These are phyloP conservation scores for Ceratocystis cubensis DNA, from an alignment of 2,329 filamentous ascomycete genomes.

Conservation along the genomic window DNA sequence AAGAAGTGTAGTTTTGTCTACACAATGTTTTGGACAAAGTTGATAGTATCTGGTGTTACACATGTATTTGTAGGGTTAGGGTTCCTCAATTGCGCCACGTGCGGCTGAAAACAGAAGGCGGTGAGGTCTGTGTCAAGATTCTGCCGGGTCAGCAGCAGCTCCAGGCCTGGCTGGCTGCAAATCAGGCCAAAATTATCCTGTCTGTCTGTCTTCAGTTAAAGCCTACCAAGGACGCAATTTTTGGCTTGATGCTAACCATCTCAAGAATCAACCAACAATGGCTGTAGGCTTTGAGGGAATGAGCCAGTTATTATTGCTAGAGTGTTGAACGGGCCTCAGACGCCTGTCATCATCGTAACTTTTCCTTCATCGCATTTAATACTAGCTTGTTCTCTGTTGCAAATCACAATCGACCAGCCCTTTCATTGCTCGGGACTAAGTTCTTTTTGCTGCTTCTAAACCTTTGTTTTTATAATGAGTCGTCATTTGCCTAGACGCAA, in stretches of 20 bases:
- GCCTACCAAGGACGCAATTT: neutral
- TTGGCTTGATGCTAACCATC: neutral
- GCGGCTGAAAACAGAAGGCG: neutral
- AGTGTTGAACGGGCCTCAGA: constrained; percentile 7
- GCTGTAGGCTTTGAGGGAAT: neutral
- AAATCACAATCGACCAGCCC: no score
- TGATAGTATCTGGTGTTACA: neutral
- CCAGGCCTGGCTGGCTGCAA: neutral
- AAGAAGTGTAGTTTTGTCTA: no score
- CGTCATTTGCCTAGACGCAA: constrained; percentile 30
- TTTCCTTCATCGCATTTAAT: neutral
- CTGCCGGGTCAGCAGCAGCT: neutral
- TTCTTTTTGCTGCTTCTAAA: constrained; percentile 31
- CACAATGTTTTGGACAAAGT: neutral
- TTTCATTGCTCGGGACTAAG: constrained; percentile 27
- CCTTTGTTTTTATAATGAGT: constrained; percentile 27
- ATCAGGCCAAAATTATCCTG: neutral
- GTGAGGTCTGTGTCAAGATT: neutral
- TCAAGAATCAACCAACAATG: neutral
- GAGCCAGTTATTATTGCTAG: constrained; percentile 3
- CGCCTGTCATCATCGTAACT: neutral
- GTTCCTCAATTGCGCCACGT: neutral
- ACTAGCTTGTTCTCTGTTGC: neutral
- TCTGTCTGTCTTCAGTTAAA: neutral
- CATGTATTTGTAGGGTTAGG: neutral